Base-by-base conservation (phyloP, 805 yeast species). In the Ogataea glucozyma region DNA sequence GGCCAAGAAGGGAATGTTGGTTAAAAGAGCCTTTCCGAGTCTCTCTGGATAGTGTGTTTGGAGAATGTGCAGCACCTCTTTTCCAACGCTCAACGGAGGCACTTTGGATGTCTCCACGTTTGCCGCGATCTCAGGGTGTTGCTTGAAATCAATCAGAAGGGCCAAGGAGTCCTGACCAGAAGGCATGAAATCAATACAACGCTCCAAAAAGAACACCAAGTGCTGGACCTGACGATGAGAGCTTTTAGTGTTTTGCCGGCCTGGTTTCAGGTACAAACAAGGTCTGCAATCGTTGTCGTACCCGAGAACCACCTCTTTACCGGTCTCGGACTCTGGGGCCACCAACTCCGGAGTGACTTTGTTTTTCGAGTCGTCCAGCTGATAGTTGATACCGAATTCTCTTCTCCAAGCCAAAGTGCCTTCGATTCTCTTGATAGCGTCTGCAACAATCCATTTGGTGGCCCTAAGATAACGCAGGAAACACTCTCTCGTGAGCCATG, bases 11-110 rank as follows among this genome's bases (percentile, higher is more conserved):
- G 98, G 98, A 52, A 93, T 89, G 65, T 93, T 91, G 37, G 95
- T 87, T 41, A 93, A 72, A 36, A 90, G 72, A 0, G 97, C 97
- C 60, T 83, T 85, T 29, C 99, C 99, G 46, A 93, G 73, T 57
- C 99, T 78, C 64, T 93, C 99, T 4, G 99, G 99, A 63, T 93
- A 93, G 65, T 93, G 99, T 10, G 95, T 89, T 67, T 93, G 99
- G 55, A 93, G 71, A 61, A 93, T 93, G 63, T 85, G 88, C 52
- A 93, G 73, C 23, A 91, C 98, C 66, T 89, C 96, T 61, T 90
- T 83, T 26, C 97, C 97, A 13, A 81, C 85, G 39, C 85, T 76
- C 31, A 91, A 72, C 1, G 96, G 88, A n/a, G 98, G 98, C 43
- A 88, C 79, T 60, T 85, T 88, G 44, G 84, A 76, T 23, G 78